Conservation (phyloP, 768 basidiomycete species). For the Filobasidium floriforme region DNA sequence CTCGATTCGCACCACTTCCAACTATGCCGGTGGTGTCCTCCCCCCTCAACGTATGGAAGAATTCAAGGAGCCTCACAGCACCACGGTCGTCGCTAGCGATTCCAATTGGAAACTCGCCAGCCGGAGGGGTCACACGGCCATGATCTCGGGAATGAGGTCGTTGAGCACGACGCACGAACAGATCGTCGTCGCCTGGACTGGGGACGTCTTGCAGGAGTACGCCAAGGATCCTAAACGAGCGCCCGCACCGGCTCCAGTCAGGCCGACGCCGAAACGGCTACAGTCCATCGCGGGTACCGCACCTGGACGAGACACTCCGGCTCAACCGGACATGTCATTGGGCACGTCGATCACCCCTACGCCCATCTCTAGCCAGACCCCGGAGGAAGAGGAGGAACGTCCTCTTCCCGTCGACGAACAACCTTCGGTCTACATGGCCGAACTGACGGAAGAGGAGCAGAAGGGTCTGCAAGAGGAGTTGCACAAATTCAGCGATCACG, state of each 20-base stretch:
- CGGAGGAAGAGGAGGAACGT: background rate
- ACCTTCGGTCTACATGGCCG: conserved; percentile 33
- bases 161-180: conserved; percentile 79
- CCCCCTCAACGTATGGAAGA: conserved; percentile 77
- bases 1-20: background rate
- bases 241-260: conserved; percentile 2
- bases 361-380: background rate
- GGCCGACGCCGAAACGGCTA: conserved; percentile 11
- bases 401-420: conserved; percentile 48
- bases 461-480: conserved; percentile 61
- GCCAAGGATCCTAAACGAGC: conserved; percentile 44
- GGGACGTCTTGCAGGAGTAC: conserved; percentile 61
- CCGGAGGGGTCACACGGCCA: conserved; percentile 84
- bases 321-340: conserved; percentile 5
- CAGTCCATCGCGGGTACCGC: conserved; percentile 16
- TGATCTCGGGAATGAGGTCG: conserved; percentile 86
- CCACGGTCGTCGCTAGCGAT: conserved; percentile 25
- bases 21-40: conserved; percentile 37
- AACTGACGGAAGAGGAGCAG: conserved; percentile 59
- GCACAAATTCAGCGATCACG: conserved; percentile 53
- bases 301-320: conserved; percentile 17
- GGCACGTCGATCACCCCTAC: background rate
- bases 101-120: conserved; percentile 65
- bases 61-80: conserved; percentile 51
- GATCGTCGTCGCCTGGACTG: conserved; percentile 87